phyloP scores from a whole-genome alignment of 495 filamentous ascomycete species.

The Xeromyces bisporus region DNA sequence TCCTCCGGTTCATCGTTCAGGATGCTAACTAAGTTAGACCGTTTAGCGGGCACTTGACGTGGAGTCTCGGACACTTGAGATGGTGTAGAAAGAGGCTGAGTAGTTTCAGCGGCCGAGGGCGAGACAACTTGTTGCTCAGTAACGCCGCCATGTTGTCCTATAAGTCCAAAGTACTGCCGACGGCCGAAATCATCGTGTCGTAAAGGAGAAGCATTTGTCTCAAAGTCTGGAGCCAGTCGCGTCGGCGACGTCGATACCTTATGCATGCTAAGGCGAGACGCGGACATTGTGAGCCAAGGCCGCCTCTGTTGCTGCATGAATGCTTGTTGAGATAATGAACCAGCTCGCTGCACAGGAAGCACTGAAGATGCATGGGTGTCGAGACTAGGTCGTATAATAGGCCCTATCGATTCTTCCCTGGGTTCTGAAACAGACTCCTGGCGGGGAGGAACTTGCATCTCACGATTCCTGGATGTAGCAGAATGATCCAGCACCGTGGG shows the following conservation, averaged over 20 bases:
- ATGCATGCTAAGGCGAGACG: slow-evolving; percentile 24
- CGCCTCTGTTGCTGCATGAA: slow-evolving; percentile 17
- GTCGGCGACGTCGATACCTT: slow-evolving; percentile 24
- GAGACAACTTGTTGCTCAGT: slow-evolving; percentile 18
- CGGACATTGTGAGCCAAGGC: slow-evolving; percentile 14
- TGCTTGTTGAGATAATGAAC: slow-evolving; percentile 6
- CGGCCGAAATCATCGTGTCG: slow-evolving; percentile 25
- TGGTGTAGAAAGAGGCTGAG: slow-evolving; percentile 22
- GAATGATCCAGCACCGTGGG: slow-evolving; percentile 16
- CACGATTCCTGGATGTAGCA: slow-evolving; percentile 11
- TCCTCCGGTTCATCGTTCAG: slow-evolving; percentile 42
- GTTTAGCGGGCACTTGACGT: slow-evolving; percentile 35
- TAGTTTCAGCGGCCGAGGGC: slow-evolving; percentile 26
- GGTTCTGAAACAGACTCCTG: slow-evolving; percentile 12
- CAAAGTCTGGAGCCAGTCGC: slow-evolving; percentile 15
- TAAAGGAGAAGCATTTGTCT: slow-evolving; percentile 21
- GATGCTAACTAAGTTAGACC: slow-evolving; percentile 42
- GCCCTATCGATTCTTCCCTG: slow-evolving; percentile 23
- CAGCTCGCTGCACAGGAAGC: slow-evolving; percentile 3
- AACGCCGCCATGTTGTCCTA: slow-evolving; percentile 11
- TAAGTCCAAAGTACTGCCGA: slow-evolving; percentile 14
- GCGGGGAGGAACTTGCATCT: slow-evolving; percentile 17
- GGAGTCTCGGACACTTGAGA: slow-evolving; percentile 22
- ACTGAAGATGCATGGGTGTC: slow-evolving; percentile 13
- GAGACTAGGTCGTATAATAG: slow-evolving; percentile 12